Evolutionary conservation across 495 filamentous ascomycete genomes (phyloP).

Genomic region (Podospora appendiculata): DNA sequence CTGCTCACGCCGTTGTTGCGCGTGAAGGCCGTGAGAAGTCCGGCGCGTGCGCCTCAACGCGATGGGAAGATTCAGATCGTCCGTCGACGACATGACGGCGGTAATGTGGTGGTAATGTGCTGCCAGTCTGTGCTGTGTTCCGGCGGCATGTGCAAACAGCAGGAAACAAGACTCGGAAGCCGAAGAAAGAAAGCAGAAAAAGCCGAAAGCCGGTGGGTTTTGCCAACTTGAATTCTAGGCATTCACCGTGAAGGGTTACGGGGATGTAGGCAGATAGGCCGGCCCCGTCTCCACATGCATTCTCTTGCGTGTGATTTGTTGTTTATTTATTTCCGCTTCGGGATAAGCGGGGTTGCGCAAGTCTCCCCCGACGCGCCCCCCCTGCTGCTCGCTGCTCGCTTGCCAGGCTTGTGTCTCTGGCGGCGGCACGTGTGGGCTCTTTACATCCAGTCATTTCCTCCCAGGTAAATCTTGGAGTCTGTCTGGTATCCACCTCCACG

Average conservation of each 20-base stretch:
- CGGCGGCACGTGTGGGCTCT: background rate
- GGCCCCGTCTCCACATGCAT: background rate
- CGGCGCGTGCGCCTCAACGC: constrained; percentile 22
- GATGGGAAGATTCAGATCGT: constrained; percentile 14
- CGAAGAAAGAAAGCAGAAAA: background rate
- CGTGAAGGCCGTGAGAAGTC: background rate
- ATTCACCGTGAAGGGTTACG: background rate
- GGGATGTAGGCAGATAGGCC: background rate
- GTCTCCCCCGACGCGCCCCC: constrained; percentile 1
- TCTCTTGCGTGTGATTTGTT: background rate
- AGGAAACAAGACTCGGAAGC: background rate
- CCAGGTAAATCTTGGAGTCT: background rate
- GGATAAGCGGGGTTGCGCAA: constrained; percentile 2
- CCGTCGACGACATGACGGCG: constrained; percentile 4
- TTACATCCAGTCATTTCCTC: background rate
- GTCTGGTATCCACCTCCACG: no score
- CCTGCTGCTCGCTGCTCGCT: background rate
- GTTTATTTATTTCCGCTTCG: constrained; percentile 6
- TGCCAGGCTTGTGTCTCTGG: no score
- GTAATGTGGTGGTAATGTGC: background rate
- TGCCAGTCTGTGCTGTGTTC: background rate
- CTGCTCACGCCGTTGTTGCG: background rate
- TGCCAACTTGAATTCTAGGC: background rate
- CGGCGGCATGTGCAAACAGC: background rate
- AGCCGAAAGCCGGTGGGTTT: background rate